Evolutionary conservation across 2,329 filamentous ascomycete species (phyloP), one percentile per base, ranked within the genome.

Genomic region (Graphilbum fragrans): DNA sequence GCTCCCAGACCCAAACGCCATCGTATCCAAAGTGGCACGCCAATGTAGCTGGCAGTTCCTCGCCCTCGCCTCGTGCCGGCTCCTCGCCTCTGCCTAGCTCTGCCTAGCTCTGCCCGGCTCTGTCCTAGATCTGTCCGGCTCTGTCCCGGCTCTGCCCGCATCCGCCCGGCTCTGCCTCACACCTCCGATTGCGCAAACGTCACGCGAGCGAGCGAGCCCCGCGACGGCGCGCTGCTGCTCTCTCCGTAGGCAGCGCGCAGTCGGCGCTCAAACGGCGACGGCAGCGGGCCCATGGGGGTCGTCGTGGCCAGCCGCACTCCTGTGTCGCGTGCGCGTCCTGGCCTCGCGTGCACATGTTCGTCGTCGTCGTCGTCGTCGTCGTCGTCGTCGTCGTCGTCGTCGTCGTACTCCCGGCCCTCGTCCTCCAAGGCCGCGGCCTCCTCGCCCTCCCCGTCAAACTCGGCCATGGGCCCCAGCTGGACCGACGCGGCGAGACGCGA

Each of bases 351-450:
- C 20, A 23, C 35, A 25, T 14, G 8, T 51, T 47, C 38, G 65
- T 63, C 54, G 78, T 74, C 31, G 23, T 27, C 37, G 43, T 44
- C 37, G 54, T 33, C 23, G 45, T 44, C 32, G 5, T n/a, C 19
- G 16, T 33, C 32, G 10, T 44, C 34, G 37, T 11, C 29, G 31
- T 27, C 32, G 16, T 35, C 38, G 2, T 8, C 29, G 20, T 14
- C 11, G 35, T 34, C 21, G 10, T 7, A 5, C 33, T 17, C 17
- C 4, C 17, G 2, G 32, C 25, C 37, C 12, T 27, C 20, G 8
- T 33, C 43, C 19, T 46, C 45, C n/a, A n/a, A n/a, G n/a, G n/a
- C n/a, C n/a, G n/a, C n/a, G n/a, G n/a, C n/a, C n/a, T n/a, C n/a
- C n/a, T n/a, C n/a, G n/a, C n/a, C n/a, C 17, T 32, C 41, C n/a